Percentiles rank a stretch among this genome's conserved stretches.
Conservation (phyloP, 768 basidiomycete species). For the Leccinum broughii region DNA sequence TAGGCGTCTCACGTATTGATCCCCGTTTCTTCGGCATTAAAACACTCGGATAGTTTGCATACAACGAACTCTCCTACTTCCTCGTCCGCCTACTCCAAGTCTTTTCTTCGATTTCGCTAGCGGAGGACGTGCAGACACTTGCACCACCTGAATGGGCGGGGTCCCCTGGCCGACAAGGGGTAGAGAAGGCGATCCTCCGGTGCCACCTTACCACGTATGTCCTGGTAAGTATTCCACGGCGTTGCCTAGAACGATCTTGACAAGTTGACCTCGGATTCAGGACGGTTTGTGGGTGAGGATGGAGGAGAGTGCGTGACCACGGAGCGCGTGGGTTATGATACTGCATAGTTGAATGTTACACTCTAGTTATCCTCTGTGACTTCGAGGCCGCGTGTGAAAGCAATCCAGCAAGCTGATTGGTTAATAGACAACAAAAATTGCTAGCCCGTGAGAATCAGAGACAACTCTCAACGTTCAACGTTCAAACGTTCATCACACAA, state of each 20-base stretch:
- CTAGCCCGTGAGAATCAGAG: too few species aligned
- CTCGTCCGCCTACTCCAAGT: constrained; percentile 58
- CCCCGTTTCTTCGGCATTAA: constrained; percentile 1
- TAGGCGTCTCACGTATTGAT: constrained; percentile 6
- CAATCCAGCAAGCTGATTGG: too few species aligned
- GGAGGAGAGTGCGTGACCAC: constrained; percentile 16
- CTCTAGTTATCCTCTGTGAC: background rate
- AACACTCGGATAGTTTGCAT: constrained; percentile 51
- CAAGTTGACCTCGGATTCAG: constrained; percentile 1
- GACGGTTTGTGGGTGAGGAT: constrained; percentile 30
- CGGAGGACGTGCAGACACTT: constrained; percentile 43
- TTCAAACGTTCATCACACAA: too few species aligned
- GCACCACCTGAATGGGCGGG: constrained; percentile 48
- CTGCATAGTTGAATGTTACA: background rate
- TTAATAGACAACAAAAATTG: too few species aligned
- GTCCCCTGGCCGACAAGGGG: constrained; percentile 37
- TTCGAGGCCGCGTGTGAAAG: background rate
- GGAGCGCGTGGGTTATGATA: background rate
- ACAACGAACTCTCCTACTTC: constrained; percentile 64
- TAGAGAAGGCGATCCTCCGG: constrained; percentile 48
- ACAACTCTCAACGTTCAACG: too few species aligned
- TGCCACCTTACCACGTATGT: constrained; percentile 57
- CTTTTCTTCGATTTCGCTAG: constrained; percentile 49
- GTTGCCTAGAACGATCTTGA: background rate
- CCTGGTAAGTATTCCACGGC: constrained; percentile 33